Base-by-base conservation (phyloP, 169 alveolate genomes). In the Plasmodium yoelii region DNA sequence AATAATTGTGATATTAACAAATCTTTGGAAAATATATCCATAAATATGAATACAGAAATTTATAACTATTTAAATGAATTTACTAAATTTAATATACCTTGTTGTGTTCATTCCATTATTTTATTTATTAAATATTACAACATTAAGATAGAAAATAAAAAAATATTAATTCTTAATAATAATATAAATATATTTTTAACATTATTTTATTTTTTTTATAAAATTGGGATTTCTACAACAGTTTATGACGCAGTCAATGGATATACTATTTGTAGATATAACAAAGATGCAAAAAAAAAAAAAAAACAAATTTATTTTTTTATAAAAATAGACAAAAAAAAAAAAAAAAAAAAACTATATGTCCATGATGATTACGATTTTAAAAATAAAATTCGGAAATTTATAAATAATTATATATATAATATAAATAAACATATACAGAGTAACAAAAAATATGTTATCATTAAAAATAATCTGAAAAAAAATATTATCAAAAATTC, bases 211-310 rank as follows among this genome's bases (percentile, higher is more conserved):
- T 63, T 63, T 24, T 75, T 75, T 75, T 63, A 63, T 8, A 22
- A n/a, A 47, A 34, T 53, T 60, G 57, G 64, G 2, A 67, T 75
- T 47, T 75, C 88, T 5, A 75, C 88, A 10, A 61, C 71, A 12
- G 88, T 75, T 26, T 75, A 75, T 75, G 75, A 75, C 63, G 68
- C 88, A 12, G 13, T 75, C 18, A 63, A 6, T n/a, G 88, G 88
- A 56, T 12, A 75, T 18, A 56, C 64, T 46, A 22, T 75, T 22
- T 75, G 88, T 75, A 75, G 69, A 13, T 75, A 75, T 57, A 34
- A 73, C 5, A 63, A n/a, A 13, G 10, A n/a, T 24, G 42, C 7
- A 2, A 56, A 73, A 22, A 59, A 42, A 18, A 47, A 68, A 56
- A 26, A 5, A 13, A 18, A 47, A 42, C 19, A 15, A 49, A 49